Evolutionary conservation across 1,284 basidiomycete genomes (phyloP), one percentile per base, ranked within the genome.

Genomic region (Taiwanofungus camphoratus): DNA sequence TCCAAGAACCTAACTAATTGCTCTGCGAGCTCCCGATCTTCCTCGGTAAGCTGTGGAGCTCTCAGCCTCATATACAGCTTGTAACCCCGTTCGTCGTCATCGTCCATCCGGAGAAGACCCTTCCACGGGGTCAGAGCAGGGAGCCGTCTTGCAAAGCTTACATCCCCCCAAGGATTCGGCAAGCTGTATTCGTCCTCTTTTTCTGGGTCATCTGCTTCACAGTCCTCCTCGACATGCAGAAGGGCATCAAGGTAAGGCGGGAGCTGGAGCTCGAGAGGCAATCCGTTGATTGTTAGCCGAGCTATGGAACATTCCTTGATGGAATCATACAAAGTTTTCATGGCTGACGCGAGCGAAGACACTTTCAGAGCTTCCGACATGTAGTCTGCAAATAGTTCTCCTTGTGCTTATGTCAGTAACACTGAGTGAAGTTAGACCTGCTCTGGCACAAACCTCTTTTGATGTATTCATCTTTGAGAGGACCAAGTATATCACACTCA

Each of bases 61-160:
- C 73, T 70, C 32, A 82, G 60, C 44, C 76, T 79, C 54, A 77
- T 71, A 48, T 82, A 76, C 1, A 79, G 71, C 48, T 84, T 79
- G 37, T 61, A 59, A 11, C 51, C 57, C 36, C 82, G 66, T 19
- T 77, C 76, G 29, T 74, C 74, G 5, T 74, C 72, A 29, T 70
- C 73, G 50, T 87, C 83, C 22, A 96, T 62, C 18, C 92, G 71
- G 4, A 97, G 66, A 15, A 97, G 62, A 22, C 90, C 89, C 61
- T 95, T 93, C 94, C 94, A 97, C 3, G 94, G 93, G n/a, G 82
- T 74, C 8, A 97, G 69, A 8, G 76, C 67, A 5, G 86, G 85
- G 1, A 89, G 67, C 31, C 74, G 70, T 81, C 84, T 87, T 1
- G 83, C 84, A 48, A 78, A 69, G 52, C 65, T 72, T 64, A 87